Evolutionary conservation across 1,284 basidiomycete species (phyloP), one percentile per base, ranked within the genome.

Genomic region (Coniferiporia sulphurascens): DNA sequence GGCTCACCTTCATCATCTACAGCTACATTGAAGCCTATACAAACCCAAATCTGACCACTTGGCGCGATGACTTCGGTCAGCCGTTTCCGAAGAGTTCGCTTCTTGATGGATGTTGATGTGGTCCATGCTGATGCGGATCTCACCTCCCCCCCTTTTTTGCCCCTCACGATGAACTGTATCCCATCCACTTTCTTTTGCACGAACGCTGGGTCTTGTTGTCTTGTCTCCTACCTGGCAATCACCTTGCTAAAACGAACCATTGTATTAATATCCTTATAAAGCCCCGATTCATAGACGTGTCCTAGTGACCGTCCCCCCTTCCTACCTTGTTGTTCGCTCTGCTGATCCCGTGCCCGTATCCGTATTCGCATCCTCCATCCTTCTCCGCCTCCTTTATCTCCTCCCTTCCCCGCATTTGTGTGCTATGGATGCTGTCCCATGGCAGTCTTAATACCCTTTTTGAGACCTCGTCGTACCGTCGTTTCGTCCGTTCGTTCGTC

Each of bases 21-120:
- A 72, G 71, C 51, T 72, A 70, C 65, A 64, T 69, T 56, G 72
- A 73, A 60, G 72, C 72, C 56, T 75, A 75, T 65, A 69, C 70
- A 55, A 74, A 76, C 61, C 69, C 74, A 41, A 75, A 75, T 63
- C 60, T 75, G 21, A 76, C 75, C 54, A 75, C 73, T 34, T 76
- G 74, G 74, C 22, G 36, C 34, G 50, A 72, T 66, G 62, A 70
- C 73, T 66, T 74, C 64, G 57, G 64, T 62, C 74, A 77, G 64
- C 53, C 66, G 45, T 69, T 68, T 55, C 75, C 75, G 53, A 72
- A 68, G 69, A 75, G 73, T 63, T 56, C 54, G n/a, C 60, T 69
- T 27, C 17, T 68, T 17, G 65, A 66, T 52, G 51, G 55, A 21
- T 68, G 68, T 41, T 56, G 51, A 38, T 19, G 27, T 45, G 1